Evolutionary conservation across 2,329 filamentous ascomycete genomes (phyloP).

Genomic region (Aureobasidium uvarum): DNA sequence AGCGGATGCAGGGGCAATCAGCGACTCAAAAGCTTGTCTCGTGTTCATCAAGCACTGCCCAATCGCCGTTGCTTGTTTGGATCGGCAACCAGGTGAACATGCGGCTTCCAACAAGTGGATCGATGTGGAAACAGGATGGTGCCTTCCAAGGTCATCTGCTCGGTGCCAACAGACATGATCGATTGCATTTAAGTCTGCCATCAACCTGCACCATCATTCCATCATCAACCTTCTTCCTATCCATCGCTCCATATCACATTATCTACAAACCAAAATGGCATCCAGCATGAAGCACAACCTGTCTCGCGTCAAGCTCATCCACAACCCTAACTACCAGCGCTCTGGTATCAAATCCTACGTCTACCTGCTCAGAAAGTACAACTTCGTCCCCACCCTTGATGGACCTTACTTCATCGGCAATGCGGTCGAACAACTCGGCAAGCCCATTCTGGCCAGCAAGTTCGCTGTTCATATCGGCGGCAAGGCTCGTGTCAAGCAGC

Average conservation of each 20-base stretch:
- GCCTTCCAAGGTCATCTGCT: slow-evolving; percentile 10
- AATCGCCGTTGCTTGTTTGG: slow-evolving; percentile 20
- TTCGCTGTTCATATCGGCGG: slow-evolving; percentile 44
- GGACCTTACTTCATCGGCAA: slow-evolving; percentile 60
- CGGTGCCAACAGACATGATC: background rate
- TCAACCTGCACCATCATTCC: slow-evolving; percentile 31
- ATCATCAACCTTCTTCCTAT: slow-evolving; percentile 28
- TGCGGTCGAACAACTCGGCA: slow-evolving; percentile 50
- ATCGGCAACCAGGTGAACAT: slow-evolving; percentile 15
- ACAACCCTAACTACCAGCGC: slow-evolving; percentile 35
- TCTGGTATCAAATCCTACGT: slow-evolving; percentile 37
- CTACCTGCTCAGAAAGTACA: slow-evolving; percentile 40
- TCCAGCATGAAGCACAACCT: slow-evolving; percentile 29
- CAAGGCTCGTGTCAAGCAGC: slow-evolving; percentile 46
- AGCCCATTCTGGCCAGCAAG: slow-evolving; percentile 39
- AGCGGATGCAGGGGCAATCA: slow-evolving; percentile 20
- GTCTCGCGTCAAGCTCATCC: slow-evolving; percentile 33
- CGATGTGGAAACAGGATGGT: slow-evolving; percentile 6
- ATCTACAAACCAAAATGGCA: slow-evolving; percentile 30
- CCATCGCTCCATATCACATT: slow-evolving; percentile 21
- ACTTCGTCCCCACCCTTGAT: slow-evolving; percentile 60
- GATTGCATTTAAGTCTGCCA: slow-evolving; percentile 23
- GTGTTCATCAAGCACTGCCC: background rate
- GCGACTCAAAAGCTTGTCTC: slow-evolving; percentile 21
- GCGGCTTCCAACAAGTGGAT: background rate